These are phyloP conservation scores for Penicillium turbatum DNA, from an alignment of 495 filamentous ascomycete species.

Conservation along the genomic window DNA sequence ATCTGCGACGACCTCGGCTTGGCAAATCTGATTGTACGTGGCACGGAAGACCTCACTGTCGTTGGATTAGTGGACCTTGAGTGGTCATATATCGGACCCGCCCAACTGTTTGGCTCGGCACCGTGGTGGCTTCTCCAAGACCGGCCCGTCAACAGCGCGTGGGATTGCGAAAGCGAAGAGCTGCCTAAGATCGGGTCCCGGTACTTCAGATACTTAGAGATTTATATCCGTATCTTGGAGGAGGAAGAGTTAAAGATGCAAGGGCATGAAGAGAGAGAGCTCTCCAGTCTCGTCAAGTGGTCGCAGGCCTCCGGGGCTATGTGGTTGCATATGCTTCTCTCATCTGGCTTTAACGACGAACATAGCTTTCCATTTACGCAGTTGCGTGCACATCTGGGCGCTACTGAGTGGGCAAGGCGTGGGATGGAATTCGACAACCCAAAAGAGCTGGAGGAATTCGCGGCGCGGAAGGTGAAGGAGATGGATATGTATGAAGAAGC, in stretches of 20 bases:
- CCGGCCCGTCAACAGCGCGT: constrained; percentile 22
- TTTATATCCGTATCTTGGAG: constrained; percentile 27
- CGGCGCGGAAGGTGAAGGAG: constrained; percentile 17
- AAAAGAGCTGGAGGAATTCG: constrained; percentile 18
- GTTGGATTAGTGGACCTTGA: constrained; percentile 36
- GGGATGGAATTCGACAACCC: constrained; percentile 17
- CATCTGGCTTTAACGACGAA: constrained; percentile 29
- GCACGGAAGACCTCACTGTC: constrained; percentile 29
- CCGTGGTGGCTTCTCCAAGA: constrained; percentile 37
- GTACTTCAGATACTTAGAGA: constrained; percentile 30
- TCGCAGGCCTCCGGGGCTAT: constrained; percentile 23
- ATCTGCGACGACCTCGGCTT: constrained; percentile 36
- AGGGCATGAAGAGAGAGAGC: constrained; percentile 22
- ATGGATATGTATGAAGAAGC: constrained; percentile 27
- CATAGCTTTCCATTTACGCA: constrained; percentile 28
- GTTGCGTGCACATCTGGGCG: constrained; percentile 26
- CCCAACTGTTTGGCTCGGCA: constrained; percentile 33
- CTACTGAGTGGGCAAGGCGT: constrained; percentile 22
- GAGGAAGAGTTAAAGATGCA: constrained; percentile 33
- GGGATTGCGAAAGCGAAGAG: constrained; percentile 19
- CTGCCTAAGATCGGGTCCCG: constrained; percentile 17
- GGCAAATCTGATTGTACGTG: constrained; percentile 33
- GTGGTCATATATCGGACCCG: constrained; percentile 35
- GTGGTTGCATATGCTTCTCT: constrained; percentile 29
- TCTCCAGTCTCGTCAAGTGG: constrained; percentile 30